Conservation (phyloP, 164 flowering plant species). For the Hamamelis virginiana region DNA sequence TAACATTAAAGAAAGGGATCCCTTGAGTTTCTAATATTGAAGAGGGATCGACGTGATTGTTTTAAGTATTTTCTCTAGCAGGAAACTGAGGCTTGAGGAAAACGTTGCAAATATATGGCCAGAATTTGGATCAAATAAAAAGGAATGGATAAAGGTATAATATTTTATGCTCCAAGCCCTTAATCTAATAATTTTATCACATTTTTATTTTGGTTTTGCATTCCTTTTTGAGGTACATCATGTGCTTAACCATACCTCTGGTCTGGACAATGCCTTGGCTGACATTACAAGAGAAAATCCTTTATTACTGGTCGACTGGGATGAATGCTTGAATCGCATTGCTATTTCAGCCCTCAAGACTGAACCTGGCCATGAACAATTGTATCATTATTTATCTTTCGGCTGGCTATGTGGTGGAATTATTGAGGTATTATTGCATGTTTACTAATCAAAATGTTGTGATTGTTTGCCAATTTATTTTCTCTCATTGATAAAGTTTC, state of each 20-base stretch:
- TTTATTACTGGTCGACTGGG: constrained; percentile 62
- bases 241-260: constrained; percentile 93
- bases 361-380: constrained; percentile 81
- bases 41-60: not conserved
- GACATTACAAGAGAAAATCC: constrained; percentile 57
- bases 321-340: constrained; percentile 67
- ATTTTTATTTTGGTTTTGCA: constrained; percentile 5
- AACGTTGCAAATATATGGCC: constrained; percentile 81
- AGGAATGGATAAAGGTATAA: constrained; percentile 72
- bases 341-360: constrained; percentile 65
- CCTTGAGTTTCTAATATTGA: too few species aligned
- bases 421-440: constrained; percentile 65
- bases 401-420: constrained; percentile 99
- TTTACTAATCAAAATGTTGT: not conserved
- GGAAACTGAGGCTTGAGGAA: constrained; percentile 83
- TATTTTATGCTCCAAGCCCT: constrained; percentile 4
- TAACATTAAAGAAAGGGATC: too few species aligned
- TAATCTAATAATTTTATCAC: not conserved
- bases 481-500: not conserved
- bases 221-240: constrained; percentile 74
- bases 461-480: not conserved
- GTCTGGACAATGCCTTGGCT: constrained; percentile 81
- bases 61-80: constrained; percentile 23
- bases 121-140: constrained; percentile 66
- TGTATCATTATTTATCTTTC: constrained; percentile 84